phyloP scores from a whole-genome alignment of 2,329 filamentous ascomycete genomes.

The Phialemoniopsis sp. region DNA sequence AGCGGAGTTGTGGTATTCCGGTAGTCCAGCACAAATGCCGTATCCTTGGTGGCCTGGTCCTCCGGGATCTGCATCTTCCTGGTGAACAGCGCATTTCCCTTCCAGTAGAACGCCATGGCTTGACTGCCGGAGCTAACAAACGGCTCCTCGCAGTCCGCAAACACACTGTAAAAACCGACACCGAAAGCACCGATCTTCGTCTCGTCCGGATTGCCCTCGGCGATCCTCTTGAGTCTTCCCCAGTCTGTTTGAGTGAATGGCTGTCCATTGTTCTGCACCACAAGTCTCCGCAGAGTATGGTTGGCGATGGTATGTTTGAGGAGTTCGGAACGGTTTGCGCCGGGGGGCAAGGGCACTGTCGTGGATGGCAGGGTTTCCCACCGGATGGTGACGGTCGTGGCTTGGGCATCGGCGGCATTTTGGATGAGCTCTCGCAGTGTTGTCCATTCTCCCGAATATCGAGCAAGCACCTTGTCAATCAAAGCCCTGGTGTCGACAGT shows the following conservation, averaged over 20 bases:
- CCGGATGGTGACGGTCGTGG: slow-evolving; percentile 81
- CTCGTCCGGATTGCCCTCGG: slow-evolving; percentile 98
- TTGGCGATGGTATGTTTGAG: slow-evolving; percentile 81
- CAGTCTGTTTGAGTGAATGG: slow-evolving; percentile 89
- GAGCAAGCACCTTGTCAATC: slow-evolving; percentile 94
- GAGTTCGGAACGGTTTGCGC: slow-evolving; percentile 61
- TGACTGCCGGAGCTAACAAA: slow-evolving; percentile 91
- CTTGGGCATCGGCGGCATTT: slow-evolving; percentile 96
- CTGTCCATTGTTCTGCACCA: slow-evolving; percentile 89
- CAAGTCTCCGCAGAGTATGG: slow-evolving; percentile 80
- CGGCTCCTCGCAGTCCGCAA: slow-evolving; percentile 95
- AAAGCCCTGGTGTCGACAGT: slow-evolving; percentile 95
- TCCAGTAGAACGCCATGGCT: slow-evolving; percentile 99
- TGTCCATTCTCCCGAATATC: slow-evolving; percentile 95
- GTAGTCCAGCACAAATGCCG: slow-evolving; percentile 93
- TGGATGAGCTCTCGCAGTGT: slow-evolving; percentile 90
- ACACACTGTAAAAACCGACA: slow-evolving; percentile 97
- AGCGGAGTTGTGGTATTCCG: slow-evolving; percentile 82
- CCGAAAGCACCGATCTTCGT: slow-evolving; percentile 99
- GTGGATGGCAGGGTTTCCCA: slow-evolving; percentile 88
- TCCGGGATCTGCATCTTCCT: slow-evolving; percentile 71
- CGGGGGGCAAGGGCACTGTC: slow-evolving; percentile 65
- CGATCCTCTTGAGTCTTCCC: slow-evolving; percentile 89
- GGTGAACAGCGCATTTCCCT: slow-evolving; percentile 95
- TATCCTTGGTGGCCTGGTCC: slow-evolving; percentile 62